A percentile compares a stretch with the other conserved stretches of the same genome.
Conservation (phyloP, 805 yeast species). For the Candida stauntonica region DNA sequence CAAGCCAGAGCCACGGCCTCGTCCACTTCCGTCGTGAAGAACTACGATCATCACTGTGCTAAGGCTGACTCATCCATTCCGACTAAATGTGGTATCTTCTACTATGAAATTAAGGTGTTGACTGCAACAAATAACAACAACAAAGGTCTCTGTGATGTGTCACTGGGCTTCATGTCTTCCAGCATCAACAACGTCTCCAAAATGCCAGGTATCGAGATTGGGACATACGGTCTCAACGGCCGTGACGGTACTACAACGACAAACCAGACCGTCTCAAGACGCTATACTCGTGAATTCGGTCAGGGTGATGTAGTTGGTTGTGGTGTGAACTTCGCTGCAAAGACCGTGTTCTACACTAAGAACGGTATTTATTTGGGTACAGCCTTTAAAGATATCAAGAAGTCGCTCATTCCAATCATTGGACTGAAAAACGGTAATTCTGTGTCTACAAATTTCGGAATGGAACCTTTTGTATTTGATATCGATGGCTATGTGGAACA, state of each 20-base stretch:
- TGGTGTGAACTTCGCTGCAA: conserved; percentile 67
- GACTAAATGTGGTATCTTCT: conserved; percentile 41
- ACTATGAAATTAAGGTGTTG: conserved; percentile 43
- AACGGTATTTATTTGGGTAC: conserved; percentile 66
- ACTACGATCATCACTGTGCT: conserved; percentile 22
- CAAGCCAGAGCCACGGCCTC: neutral
- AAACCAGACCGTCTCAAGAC: conserved; percentile 36
- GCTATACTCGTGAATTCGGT: conserved; percentile 44
- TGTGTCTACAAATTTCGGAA: conserved; percentile 37
- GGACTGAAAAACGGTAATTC: conserved; percentile 36
- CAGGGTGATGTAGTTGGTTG: conserved; percentile 72
- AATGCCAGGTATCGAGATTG: conserved; percentile 44
- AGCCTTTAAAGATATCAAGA: conserved; percentile 44
- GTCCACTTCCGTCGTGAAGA: conserved; percentile 9
- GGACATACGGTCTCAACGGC: conserved; percentile 51
- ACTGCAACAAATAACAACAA: conserved; percentile 33
- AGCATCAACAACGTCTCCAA: conserved; percentile 27
- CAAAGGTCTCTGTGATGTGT: conserved; percentile 29
- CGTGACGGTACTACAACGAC: conserved; percentile 42
- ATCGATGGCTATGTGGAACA: conserved; percentile 48
- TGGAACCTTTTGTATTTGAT: conserved; percentile 57
- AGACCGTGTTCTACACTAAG: conserved; percentile 69
- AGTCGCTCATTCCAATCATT: conserved; percentile 42
- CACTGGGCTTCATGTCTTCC: conserved; percentile 42
- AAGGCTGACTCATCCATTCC: conserved; percentile 36